Base-by-base conservation (phyloP, 768 basidiomycete species). In the Russula sp. region DNA sequence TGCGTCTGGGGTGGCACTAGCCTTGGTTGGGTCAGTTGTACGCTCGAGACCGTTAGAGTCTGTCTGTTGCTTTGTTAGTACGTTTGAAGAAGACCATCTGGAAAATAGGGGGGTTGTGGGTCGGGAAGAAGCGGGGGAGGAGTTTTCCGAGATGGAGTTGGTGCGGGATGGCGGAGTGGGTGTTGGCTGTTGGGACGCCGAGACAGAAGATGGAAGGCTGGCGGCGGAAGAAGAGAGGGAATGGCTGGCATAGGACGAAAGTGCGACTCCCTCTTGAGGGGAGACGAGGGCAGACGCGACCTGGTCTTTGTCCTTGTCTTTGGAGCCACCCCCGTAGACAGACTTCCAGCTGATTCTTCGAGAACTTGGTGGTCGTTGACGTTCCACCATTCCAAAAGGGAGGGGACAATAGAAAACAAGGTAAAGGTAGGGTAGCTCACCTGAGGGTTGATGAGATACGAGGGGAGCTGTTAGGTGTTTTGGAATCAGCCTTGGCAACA, bases 11-110 rank as follows among this genome's bases (percentile, higher is more conserved):
- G 63, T 47, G 42, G n/a, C 22, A 13, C 22, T 35, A 22, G 49
- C 42, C n/a, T 52, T 66, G 57, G 45, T 62, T 31, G 64, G 47
- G 27, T 69, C 66, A 54, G 65, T 63, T 37, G 71, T 75, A 63
- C 78, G 82, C 55, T 84, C 81, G 54, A 86, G 77, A 42, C 80
- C 82, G 71, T 81, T 80, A 53, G 77, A 68, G 64, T 79, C 74
- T 61, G 78, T 75, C 75, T 84, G 80, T 57, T 77, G 70, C 59
- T 73, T 73, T 48, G 73, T 74, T 45, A 75, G 74, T 65, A 70
- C 65, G 54, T 66, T 70, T 42, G 71, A 66, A 40, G 69, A 63
- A 44, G 73, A 70, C 63, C 71, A 68, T 52, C 73, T 72, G 63
- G 64, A 61, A 55, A 66, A 63, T 31, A 71, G 63, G 37, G 74